Conservation (phyloP, 345 rosid species). For the Dovyalis caffra region DNA sequence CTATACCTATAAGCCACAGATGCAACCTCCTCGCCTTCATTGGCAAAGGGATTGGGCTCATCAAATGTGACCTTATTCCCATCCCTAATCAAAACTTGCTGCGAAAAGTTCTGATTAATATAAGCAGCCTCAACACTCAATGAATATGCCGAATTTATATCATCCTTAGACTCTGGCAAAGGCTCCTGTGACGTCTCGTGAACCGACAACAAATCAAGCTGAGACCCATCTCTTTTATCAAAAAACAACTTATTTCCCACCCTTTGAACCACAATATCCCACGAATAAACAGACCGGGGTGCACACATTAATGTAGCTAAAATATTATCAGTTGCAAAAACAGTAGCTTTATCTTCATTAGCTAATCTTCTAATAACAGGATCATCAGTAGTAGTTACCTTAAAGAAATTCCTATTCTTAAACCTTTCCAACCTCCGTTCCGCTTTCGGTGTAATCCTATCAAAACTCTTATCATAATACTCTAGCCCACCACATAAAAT, state of each 20-base stretch:
- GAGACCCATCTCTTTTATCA: constrained; percentile 89
- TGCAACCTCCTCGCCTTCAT: constrained; percentile 95
- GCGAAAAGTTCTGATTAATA: constrained; percentile 80
- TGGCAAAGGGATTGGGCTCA: constrained; percentile 87
- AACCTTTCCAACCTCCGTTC: constrained; percentile 86
- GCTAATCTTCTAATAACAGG: constrained; percentile 83
- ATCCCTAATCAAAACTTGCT: constrained; percentile 82
- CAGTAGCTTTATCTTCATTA: constrained; percentile 89
- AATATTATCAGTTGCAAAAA: constrained; percentile 83
- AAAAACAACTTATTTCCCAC: constrained; percentile 92
- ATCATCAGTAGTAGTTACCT: constrained; percentile 93
- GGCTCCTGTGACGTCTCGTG: constrained; percentile 97
- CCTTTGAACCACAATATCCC: constrained; percentile 91
- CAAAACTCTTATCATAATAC: constrained; percentile 62
- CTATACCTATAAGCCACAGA: constrained; percentile 91
- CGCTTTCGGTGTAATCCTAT: constrained; percentile 75
- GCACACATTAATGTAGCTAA: constrained; percentile 88
- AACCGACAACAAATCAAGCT: constrained; percentile 82
- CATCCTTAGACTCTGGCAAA: constrained; percentile 80
- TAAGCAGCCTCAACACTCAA: constrained; percentile 87
- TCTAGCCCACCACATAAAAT: constrained; percentile 79
- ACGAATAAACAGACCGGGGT: constrained; percentile 87
- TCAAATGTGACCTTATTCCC: constrained; percentile 81
- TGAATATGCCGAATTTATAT: constrained; percentile 74
- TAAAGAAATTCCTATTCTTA: constrained; percentile 84